A percentile compares a stretch with the other conserved stretches of the same genome.
phyloP scores from a whole-genome alignment of 257 asterid species.

The Cynanchum wilfordii region DNA sequence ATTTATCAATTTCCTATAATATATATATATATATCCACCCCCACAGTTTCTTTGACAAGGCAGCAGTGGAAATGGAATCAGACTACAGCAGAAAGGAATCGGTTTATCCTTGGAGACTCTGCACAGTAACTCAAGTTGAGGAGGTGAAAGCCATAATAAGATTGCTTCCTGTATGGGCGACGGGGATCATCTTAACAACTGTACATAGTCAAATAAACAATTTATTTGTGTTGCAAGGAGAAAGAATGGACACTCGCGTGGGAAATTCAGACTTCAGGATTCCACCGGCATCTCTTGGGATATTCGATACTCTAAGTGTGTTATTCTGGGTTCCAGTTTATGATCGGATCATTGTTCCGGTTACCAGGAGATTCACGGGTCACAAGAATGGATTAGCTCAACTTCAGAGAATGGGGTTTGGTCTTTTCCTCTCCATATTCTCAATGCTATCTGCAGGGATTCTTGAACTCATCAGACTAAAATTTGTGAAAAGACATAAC shows the following conservation, averaged over 20 bases:
- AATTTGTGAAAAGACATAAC: slow-evolving; percentile 40
- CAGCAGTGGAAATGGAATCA: slow-evolving; percentile 40
- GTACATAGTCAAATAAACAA: slow-evolving; percentile 61
- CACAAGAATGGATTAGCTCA: slow-evolving; percentile 60
- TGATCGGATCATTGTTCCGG: slow-evolving; percentile 48
- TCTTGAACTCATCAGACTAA: slow-evolving; percentile 48
- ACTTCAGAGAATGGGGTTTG: slow-evolving; percentile 59
- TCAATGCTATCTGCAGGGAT: slow-evolving; percentile 59
- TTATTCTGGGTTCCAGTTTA: slow-evolving; percentile 67
- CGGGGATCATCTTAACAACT: slow-evolving; percentile 54
- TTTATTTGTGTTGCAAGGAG: slow-evolving; percentile 53
- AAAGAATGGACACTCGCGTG: slow-evolving; percentile 43
- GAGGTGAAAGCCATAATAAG: slow-evolving; percentile 54
- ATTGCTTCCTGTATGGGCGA: slow-evolving; percentile 61
- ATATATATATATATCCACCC: too few species aligned
- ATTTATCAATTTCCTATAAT: neutral
- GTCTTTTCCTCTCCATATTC: slow-evolving; percentile 60
- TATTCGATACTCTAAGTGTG: slow-evolving; percentile 58
- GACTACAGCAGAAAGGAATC: slow-evolving; percentile 26
- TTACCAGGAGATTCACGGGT: slow-evolving; percentile 55
- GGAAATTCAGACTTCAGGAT: slow-evolving; percentile 44
- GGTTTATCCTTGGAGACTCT: slow-evolving; percentile 46
- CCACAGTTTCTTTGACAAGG: slow-evolving; percentile 61
- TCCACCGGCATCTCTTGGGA: slow-evolving; percentile 57
- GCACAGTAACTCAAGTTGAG: slow-evolving; percentile 70